Evolutionary conservation across 805 yeast genomes (phyloP).

Genomic region (Starmerella powellii): DNA sequence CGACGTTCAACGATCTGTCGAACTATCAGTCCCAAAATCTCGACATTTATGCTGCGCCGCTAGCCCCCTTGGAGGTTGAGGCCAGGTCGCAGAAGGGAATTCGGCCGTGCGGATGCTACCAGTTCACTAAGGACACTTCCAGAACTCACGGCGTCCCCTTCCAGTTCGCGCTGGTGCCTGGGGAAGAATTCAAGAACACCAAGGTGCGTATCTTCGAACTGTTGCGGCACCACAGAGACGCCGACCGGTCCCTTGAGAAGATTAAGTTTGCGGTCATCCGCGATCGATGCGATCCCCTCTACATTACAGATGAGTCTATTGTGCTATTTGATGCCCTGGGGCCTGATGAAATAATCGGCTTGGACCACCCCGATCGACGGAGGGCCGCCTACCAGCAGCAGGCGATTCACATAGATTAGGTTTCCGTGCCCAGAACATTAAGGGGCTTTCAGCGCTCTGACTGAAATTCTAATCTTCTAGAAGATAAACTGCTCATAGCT

Average conservation of each 20-base stretch:
- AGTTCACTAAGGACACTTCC: constrained; percentile 50
- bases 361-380: constrained; percentile 76
- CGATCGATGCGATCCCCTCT: constrained; percentile 28
- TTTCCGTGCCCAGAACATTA: not conserved
- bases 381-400: constrained; percentile 14
- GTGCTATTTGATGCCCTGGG: constrained; percentile 45
- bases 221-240: constrained; percentile 41
- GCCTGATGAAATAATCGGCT: constrained; percentile 47
- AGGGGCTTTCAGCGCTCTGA: too few species aligned
- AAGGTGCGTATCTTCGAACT: constrained; percentile 52
- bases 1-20: not conserved
- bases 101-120: constrained; percentile 50
- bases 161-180: constrained; percentile 43
- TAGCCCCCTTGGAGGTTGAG: constrained; percentile 8
- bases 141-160: constrained; percentile 53
- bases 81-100: constrained; percentile 7
- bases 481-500: too few species aligned
- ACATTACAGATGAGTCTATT: constrained; percentile 41
- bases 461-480: too few species aligned
- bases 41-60: constrained; percentile 42
- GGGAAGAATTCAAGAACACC: constrained; percentile 53
- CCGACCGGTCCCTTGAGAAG: constrained; percentile 68
- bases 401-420: constrained; percentile 21
- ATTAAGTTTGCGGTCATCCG: constrained; percentile 45
- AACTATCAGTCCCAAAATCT: constrained; percentile 28